phyloP scores from a whole-genome alignment of 305 asterid genomes.

The Fraxinus angustifolia region DNA sequence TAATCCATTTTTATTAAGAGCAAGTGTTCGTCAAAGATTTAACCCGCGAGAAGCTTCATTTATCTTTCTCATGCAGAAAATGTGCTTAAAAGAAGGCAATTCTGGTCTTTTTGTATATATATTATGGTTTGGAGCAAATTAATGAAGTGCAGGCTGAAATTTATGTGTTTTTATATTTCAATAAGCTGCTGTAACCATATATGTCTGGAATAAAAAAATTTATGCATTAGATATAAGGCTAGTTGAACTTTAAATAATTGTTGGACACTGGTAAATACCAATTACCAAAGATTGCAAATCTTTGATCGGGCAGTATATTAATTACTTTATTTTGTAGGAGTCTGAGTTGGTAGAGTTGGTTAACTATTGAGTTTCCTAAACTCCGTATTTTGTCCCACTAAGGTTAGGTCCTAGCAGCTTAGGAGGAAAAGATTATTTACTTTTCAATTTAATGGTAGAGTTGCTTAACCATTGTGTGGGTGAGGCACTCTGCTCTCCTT shows the following conservation, averaged over 20 bases:
- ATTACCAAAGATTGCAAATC: not conserved
- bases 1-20: conserved; percentile 21
- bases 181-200: not conserved
- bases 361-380: not conserved
- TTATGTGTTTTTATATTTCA: not conserved
- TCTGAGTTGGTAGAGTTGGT: not conserved
- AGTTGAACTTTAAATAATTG: not conserved
- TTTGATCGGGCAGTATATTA: not conserved
- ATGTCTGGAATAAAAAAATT: not conserved
- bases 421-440: not conserved
- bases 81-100: conserved; percentile 5
- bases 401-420: not conserved
- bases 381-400: not conserved
- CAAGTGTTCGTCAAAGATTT: conserved; percentile 5
- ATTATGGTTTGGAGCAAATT: not conserved
- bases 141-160: not conserved
- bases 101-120: not conserved
- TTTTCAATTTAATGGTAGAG: not conserved
- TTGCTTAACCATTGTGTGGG: not conserved
- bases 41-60: conserved; percentile 7
- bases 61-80: not conserved
- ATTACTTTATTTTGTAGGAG: not conserved
- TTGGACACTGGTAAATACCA: not conserved
- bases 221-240: not conserved
- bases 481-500: not conserved